Evolutionary conservation across 2,329 filamentous ascomycete genomes (phyloP).

Genomic region (Pseudogymnoascus sp.): DNA sequence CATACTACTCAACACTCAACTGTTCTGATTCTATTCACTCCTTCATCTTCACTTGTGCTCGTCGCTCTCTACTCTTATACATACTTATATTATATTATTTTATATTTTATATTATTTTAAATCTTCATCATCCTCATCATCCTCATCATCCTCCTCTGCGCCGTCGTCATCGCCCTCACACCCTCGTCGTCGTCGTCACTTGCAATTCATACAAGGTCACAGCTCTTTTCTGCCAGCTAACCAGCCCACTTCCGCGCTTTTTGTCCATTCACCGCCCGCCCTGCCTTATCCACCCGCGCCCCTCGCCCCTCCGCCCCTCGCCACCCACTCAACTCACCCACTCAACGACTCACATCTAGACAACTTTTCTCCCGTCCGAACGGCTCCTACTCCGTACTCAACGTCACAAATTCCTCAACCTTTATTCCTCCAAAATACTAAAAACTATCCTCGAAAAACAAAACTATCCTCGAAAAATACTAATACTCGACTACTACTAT

Average conservation of each 20-base stretch:
- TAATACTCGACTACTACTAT: not conserved
- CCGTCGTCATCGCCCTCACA: not conserved
- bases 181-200: not conserved
- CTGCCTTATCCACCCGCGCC: conserved; percentile 4
- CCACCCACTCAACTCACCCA: conserved; percentile 6
- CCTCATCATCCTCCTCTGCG: not conserved
- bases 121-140: not conserved
- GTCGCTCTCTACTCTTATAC: too few relatives aligned
- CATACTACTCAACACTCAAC: too few relatives aligned
- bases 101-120: too few relatives aligned
- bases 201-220: not conserved
- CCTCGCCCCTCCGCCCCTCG: not conserved
- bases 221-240: not conserved
- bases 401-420: not conserved
- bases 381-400: not conserved
- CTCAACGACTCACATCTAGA: not conserved
- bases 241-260: not conserved
- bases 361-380: not conserved
- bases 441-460: too few relatives aligned
- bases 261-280: conserved; percentile 7
- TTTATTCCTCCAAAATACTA: too few relatives aligned
- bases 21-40: too few relatives aligned
- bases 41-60: too few relatives aligned
- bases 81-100: too few relatives aligned
- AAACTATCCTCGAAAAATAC: too few relatives aligned